A percentile compares a stretch with the other conserved stretches of the same genome.
phyloP scores from a whole-genome alignment of 768 basidiomycete genomes.

The Gymnopilus junonius region DNA sequence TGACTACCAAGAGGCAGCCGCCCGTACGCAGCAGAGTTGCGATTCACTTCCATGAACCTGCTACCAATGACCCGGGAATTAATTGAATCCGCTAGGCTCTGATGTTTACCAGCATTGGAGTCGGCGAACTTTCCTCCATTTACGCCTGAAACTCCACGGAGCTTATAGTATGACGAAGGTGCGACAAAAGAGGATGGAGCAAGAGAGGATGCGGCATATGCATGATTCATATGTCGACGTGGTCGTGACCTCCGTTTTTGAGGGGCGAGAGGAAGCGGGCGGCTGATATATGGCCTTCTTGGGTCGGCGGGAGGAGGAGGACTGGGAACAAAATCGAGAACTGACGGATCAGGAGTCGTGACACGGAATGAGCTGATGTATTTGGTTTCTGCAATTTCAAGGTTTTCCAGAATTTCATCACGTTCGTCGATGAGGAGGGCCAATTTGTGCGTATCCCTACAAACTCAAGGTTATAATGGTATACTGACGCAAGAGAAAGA shows the following conservation, averaged over 20 bases:
- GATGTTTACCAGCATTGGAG: slow-evolving; percentile 40
- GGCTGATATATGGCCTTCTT: slow-evolving; percentile 65
- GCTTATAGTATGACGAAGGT: slow-evolving; percentile 80
- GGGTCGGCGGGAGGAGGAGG: slow-evolving; percentile 46
- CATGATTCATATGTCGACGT: slow-evolving; percentile 62
- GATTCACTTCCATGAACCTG: slow-evolving; percentile 74
- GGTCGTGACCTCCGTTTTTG: slow-evolving; percentile 41
- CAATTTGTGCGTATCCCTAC: slow-evolving; percentile 71
- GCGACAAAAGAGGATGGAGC: slow-evolving; percentile 80
- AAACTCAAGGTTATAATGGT: slow-evolving; percentile 2
- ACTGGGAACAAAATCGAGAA: slow-evolving; percentile 55
- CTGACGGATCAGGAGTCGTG: slow-evolving; percentile 74
- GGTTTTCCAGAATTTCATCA: slow-evolving; percentile 75
- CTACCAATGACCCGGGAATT: slow-evolving; percentile 67
- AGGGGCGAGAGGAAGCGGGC: slow-evolving; percentile 60
- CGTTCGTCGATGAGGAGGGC: slow-evolving; percentile 74
- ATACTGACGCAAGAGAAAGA: neutral
- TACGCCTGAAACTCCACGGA: slow-evolving; percentile 63
- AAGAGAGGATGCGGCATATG: slow-evolving; percentile 68
- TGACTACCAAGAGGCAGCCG: slow-evolving; percentile 65
- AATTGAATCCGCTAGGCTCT: slow-evolving; percentile 61
- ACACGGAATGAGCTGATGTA: slow-evolving; percentile 79
- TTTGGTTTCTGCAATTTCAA: slow-evolving; percentile 81
- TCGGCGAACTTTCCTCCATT: slow-evolving; percentile 62
- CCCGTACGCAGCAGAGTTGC: slow-evolving; percentile 59